Evolutionary conservation across 192 early-diverging fungal species (phyloP), one percentile per base, ranked within the genome.

Genomic region (Backusella parvicylindrica): DNA sequence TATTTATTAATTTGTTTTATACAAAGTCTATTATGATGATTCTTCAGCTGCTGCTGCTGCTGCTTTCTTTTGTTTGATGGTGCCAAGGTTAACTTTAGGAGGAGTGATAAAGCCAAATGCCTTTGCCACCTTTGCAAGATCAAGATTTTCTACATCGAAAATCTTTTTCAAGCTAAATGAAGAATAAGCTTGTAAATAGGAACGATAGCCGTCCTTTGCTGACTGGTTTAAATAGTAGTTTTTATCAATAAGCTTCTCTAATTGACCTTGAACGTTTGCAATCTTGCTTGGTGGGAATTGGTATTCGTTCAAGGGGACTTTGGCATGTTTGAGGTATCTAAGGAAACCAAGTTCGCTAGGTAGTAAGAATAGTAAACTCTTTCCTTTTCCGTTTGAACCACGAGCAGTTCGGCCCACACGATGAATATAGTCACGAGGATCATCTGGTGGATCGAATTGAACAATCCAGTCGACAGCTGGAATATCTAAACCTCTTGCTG

Each of bases 401-500:
- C 98, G 92, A 3, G 98, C 98, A 1, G 98, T 99, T 73, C 98
- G 93, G 30, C 98, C 97, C 37, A 97, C 96, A 79, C 96, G 91
- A 78, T 97, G 96, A 72, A 97, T 96, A 77, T 97, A 97, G 79
- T 96, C 94, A 81, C 96, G 93, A 76, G 97, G 96, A 87, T 99
- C 98, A 94, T 99, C 97, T 79, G 98, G 98, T 21, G 98, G 97
- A 80, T 99, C 98, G 80, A 93, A 99, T 84, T 99, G 98, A 75
- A 99, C 94, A 80, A 99, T 99, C 97, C 96, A 99, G 80, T 98
- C 97, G 21, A 99, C 98, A 7, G 94, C 88, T 37, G 98, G 98
- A 73, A 99, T 98, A 84, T 99, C 98, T 37, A 99, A 84, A 2
- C 98, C 98, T 82, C 98, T 91, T 4, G 98, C 98, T 36, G 98